A percentile compares a stretch with the other conserved stretches of the same genome.
Conservation (phyloP, 2,329 filamentous ascomycete genomes). For the Fusarium nanum region DNA sequence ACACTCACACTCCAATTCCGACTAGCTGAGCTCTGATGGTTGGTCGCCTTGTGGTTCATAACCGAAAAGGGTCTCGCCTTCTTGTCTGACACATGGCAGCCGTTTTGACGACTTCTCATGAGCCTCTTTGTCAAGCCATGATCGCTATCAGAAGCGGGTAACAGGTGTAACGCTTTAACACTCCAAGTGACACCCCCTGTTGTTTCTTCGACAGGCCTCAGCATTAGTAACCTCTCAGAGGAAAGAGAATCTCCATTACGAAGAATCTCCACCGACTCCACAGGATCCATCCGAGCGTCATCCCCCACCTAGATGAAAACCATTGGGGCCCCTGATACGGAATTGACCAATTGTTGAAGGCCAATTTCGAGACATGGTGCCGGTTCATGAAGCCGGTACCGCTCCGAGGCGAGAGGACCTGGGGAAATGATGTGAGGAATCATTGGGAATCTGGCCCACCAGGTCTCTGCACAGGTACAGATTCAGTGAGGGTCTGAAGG, state of each 20-base stretch:
- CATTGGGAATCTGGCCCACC: not conserved
- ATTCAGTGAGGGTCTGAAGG: not conserved
- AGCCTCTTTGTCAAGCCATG: slow-evolving; percentile 14
- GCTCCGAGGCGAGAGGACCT: slow-evolving; percentile 23
- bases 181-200: slow-evolving; percentile 22
- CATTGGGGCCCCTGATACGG: slow-evolving; percentile 18
- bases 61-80: slow-evolving; percentile 16
- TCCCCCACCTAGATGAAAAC: slow-evolving; percentile 29
- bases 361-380: slow-evolving; percentile 40
- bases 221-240: slow-evolving; percentile 36
- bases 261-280: slow-evolving; percentile 38
- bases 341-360: slow-evolving; percentile 32
- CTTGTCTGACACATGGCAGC: slow-evolving; percentile 18
- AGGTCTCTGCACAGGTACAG: not conserved
- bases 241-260: slow-evolving; percentile 41
- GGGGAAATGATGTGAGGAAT: slow-evolving; percentile 24
- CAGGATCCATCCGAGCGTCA: slow-evolving; percentile 31
- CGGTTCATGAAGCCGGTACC: slow-evolving; percentile 27
- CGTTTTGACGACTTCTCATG: slow-evolving; percentile 13
- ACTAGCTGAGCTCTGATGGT: slow-evolving; percentile 33
- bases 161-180: not conserved
- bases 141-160: slow-evolving; percentile 3
- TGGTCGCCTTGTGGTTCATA: slow-evolving; percentile 22
- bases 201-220: slow-evolving; percentile 7
- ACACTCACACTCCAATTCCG: slow-evolving; percentile 4